Evolutionary conservation across 2,329 filamentous ascomycete species (phyloP), one percentile per base, ranked within the genome.

Genomic region (Alternaria sp.): DNA sequence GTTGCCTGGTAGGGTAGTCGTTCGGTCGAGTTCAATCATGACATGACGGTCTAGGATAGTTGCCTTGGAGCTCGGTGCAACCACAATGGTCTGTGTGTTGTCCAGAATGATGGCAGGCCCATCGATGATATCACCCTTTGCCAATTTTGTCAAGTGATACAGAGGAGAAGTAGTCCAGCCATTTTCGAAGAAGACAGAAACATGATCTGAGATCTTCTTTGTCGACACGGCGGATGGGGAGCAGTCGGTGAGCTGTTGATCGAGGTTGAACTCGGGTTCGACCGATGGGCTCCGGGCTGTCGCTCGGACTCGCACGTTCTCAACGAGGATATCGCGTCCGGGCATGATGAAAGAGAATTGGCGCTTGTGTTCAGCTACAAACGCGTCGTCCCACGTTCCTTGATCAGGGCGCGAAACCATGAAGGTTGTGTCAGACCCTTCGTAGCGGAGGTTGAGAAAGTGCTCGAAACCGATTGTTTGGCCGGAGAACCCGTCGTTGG

Each of bases 401-500:
- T 74, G 57, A 17, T 67, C 68, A 5, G 77, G 73, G 23, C 67
- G 64, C 1, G 76, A 60, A 4, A 84, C 81, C 78, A 83, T 84
- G 6, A 84, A 70, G 2, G 78, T 77, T 13, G 81, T 84, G 53
- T 81, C 81, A 3, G 81, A 81, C 11, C 82, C 83, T 1, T 77
- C 75, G 43, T 84, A 84, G 58, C 81, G 73, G 71, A 84, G 78
- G 62, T 82, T 83, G 15, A 84, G 70, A 62, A 81, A 84, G 6
- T 72, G 68, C 43, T 82, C 76, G 43, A 71, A 70, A 3, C 54
- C 57, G 28, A 73, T 66, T 6, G 59, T 52, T 9, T 64, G 56
- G 0, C 49, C 52, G 0, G 59, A 30, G 11, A 94, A 93, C 0
- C 91, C 91, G 77, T 94, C 91, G 2, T 88, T 88, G 19, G 81